These are phyloP conservation scores for Fragaria vesca DNA, from an alignment of 306 rosid species.

Conservation along the genomic window DNA sequence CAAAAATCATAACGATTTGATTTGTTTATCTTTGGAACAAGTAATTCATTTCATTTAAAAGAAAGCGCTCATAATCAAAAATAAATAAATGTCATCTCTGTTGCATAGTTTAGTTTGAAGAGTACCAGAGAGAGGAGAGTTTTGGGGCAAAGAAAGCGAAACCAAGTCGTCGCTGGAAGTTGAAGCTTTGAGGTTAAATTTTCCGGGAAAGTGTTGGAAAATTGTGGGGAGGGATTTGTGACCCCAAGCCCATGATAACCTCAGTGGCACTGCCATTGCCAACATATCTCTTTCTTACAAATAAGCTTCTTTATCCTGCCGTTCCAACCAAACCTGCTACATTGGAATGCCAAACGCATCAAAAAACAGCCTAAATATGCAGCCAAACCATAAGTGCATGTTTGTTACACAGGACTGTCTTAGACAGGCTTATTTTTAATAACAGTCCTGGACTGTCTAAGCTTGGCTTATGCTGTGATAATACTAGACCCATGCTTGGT, in stretches of 20 bases:
- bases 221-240: neutral
- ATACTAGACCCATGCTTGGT: no score
- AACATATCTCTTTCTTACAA: no score
- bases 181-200: neutral
- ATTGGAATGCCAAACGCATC: no score
- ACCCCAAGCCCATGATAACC: neutral
- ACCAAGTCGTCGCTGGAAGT: slow-evolving; percentile 2
- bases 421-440: no score
- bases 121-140: slow-evolving; percentile 50
- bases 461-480: no score
- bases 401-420: no score
- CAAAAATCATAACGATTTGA: neutral
- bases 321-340: no score
- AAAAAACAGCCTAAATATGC: no score
- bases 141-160: slow-evolving; percentile 31
- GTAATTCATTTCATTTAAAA: neutral
- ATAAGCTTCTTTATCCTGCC: no score
- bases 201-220: neutral
- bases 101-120: neutral
- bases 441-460: no score
- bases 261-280: neutral
- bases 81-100: neutral
- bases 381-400: no score
- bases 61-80: neutral
- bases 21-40: neutral